Conservation (phyloP, 2,329 filamentous ascomycete species). For the Monosporascus sp. region DNA sequence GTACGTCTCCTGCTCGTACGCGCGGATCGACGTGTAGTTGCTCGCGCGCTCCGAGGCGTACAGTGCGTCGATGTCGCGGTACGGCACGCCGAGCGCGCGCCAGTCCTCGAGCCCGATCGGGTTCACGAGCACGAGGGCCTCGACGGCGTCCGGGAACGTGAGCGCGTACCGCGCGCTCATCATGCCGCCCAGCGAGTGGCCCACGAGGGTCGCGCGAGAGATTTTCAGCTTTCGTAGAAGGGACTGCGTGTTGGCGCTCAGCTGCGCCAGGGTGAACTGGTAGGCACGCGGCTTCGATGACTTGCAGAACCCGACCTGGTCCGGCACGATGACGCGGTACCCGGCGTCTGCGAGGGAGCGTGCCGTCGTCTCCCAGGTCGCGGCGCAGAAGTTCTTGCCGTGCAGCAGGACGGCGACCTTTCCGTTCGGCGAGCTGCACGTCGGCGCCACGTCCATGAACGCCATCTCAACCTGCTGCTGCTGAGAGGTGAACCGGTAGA, state of each 20-base stretch:
- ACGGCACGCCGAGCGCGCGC: constrained; percentile 42
- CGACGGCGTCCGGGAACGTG: constrained; percentile 39
- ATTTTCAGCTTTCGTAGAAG: constrained; percentile 40
- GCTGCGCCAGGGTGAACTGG: constrained; percentile 47
- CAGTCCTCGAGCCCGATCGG: constrained; percentile 52
- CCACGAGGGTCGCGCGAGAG: constrained; percentile 40
- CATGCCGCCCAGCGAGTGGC: constrained; percentile 53
- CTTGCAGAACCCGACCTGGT: constrained; percentile 54
- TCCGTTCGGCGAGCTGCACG: constrained; percentile 21
- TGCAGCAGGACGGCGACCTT: constrained; percentile 45
- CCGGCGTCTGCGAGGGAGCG: constrained; percentile 33
- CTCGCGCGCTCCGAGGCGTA: constrained; percentile 32
- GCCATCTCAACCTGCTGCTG: constrained; percentile 45
- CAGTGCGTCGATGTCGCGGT: constrained; percentile 35
- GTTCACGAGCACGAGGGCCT: constrained; percentile 42
- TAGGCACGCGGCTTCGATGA: constrained; percentile 45
- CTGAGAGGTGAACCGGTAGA: constrained; percentile 44
- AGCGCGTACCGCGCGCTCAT: constrained; percentile 45
- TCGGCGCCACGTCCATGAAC: constrained; percentile 46
- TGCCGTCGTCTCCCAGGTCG: constrained; percentile 47
- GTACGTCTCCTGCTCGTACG: constrained; percentile 43
- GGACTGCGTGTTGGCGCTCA: constrained; percentile 44
- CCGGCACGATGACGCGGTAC: constrained; percentile 47
- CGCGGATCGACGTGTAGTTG: constrained; percentile 37
- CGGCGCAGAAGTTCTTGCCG: constrained; percentile 51